Base-by-base conservation (phyloP, 768 basidiomycete genomes). In the Brasilioporus rufonigricans region DNA sequence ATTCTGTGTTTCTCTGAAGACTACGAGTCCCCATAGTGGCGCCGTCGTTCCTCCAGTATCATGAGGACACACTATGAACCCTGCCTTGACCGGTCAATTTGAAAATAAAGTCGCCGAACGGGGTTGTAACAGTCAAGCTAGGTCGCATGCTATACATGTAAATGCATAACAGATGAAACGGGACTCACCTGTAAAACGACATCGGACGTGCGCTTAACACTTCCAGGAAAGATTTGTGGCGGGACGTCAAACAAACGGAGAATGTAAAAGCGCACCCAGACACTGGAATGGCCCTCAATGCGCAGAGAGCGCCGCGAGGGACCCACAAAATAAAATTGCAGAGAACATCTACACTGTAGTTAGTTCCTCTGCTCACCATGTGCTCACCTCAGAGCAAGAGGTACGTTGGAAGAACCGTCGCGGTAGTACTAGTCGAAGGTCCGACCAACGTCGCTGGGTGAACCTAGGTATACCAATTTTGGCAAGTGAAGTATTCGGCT, bases 171-270 rank as follows among this genome's bases (percentile, higher is more conserved):
- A 27, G 5, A 50, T 53, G 54, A 52, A 52, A 56, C 56, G 39
- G 24, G 21, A 48, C 50, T 40, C 4, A 61, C 56, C 47, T 51
- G 54, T 44, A 52, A 29, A 51, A 8, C 13, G 19, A 23, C 16
- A 24, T 43, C 13, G 53, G 53, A 23, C 40, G 21, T 45, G 44
- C 1, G 38, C 41, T 32, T 14, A 49, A 62, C 41, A 11, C 21
- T 54, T 58, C 13, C 7, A 50, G 61, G 41, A 6, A 63, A 65
- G 21, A 56, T 38, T 14, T 64, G 66, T 68, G 66, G 66, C 58
- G 67, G 13, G 36, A 49, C n/a, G 51, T 52, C 55, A 40, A 32
- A 36, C 7, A 21, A 13, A 32, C 19, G 29, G 4, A 10, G 18
- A 31, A 9, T 14, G 32, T 35, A 27, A 21, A 35, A 35, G 31